These are phyloP conservation scores for Guyanaporus albipodus DNA, from an alignment of 768 basidiomycete species.

Conservation along the genomic window DNA sequence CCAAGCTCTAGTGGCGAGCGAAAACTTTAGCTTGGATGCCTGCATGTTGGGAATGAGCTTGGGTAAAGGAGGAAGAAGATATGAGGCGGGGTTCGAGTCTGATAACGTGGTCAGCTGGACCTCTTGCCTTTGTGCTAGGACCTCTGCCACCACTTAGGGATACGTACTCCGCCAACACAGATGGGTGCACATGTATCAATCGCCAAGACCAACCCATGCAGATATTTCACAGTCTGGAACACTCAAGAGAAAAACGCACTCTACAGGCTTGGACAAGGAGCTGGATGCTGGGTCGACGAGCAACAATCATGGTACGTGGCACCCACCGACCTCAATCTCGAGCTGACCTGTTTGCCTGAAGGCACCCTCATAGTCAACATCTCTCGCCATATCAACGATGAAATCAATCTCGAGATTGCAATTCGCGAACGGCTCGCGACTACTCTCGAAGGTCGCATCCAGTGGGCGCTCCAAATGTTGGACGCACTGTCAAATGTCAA, in stretches of 20 bases:
- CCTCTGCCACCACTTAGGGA: too few relatives aligned
- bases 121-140: too few relatives aligned
- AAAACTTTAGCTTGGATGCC: too few relatives aligned
- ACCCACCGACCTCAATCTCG: not conserved
- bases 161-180: too few relatives aligned
- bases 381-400: conserved; percentile 29
- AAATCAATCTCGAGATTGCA: conserved; percentile 42
- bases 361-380: conserved; percentile 12
- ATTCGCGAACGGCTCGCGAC: conserved; percentile 38
- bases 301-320: conserved; percentile 18
- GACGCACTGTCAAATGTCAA: conserved; percentile 28
- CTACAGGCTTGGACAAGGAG: conserved; percentile 10
- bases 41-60: too few relatives aligned
- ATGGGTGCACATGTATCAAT: conserved; percentile 27
- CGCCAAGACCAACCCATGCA: conserved; percentile 11
- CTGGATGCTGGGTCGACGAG: conserved; percentile 4
- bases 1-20: too few relatives aligned
- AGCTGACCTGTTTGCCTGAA: conserved; percentile 4
- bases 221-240: conserved; percentile 11
- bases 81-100: too few relatives aligned
- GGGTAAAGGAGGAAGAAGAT: too few relatives aligned
- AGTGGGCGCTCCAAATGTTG: conserved; percentile 43
- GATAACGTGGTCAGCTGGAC: too few relatives aligned
- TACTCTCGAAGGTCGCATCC: conserved; percentile 43
- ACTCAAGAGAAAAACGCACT: conserved; percentile 9